Conservation (phyloP, 805 yeast species). For the Groenewaldozyma salmanticensis region DNA sequence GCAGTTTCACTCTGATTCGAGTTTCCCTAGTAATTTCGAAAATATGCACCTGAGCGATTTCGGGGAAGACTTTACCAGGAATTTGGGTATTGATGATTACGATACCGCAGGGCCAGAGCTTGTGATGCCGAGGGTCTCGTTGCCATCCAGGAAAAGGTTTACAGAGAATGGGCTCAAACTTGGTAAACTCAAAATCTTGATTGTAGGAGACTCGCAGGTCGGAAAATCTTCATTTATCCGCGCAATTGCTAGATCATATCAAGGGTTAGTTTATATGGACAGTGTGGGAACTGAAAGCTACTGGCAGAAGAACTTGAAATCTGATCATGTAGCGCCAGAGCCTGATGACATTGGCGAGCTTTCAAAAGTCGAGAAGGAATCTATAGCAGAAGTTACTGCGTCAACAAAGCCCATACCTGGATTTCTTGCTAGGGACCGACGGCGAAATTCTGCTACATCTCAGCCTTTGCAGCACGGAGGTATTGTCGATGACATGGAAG, state of each 20-base stretch:
- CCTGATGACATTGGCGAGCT: slow-evolving; percentile 1
- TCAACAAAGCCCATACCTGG: slow-evolving; percentile 20
- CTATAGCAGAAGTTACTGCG: slow-evolving; percentile 12
- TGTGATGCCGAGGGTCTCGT: slow-evolving; percentile 18
- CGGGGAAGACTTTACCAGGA: neutral
- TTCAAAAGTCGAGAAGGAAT: neutral
- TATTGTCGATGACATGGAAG: neutral
- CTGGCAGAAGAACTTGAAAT: too few relatives aligned
- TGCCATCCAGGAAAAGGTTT: slow-evolving; percentile 18
- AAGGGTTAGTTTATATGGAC: slow-evolving; percentile 20
- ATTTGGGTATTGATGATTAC: slow-evolving; percentile 7
- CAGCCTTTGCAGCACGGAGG: neutral
- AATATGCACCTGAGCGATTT: slow-evolving; percentile 1
- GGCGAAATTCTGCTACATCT: too few relatives aligned
- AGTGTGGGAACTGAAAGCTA: too few relatives aligned
- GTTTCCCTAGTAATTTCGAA: neutral
- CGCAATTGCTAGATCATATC: slow-evolving; percentile 60
- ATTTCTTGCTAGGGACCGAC: slow-evolving; percentile 11
- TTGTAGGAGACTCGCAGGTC: slow-evolving; percentile 80
- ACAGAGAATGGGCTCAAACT: slow-evolving; percentile 17
- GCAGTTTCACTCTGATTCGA: slow-evolving; percentile 2
- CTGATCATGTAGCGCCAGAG: slow-evolving; percentile 2
- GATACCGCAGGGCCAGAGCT: slow-evolving; percentile 10
- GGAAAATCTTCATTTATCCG: slow-evolving; percentile 81
- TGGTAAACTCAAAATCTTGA: slow-evolving; percentile 34